These are phyloP conservation scores for Garcia nutans DNA, from an alignment of 345 rosid genomes.

Conservation along the genomic window DNA sequence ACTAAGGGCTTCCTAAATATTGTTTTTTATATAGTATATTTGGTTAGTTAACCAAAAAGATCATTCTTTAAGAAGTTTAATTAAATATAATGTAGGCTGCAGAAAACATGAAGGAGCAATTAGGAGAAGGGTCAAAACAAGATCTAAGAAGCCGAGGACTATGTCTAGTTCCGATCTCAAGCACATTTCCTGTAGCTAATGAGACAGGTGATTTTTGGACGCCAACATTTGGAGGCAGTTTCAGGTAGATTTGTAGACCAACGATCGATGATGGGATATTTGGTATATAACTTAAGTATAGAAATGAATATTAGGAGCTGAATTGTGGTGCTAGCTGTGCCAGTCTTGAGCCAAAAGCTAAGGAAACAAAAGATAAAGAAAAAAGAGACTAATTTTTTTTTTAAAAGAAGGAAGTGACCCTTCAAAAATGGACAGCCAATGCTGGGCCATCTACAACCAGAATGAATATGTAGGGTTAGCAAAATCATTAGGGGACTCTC, in stretches of 20 bases:
- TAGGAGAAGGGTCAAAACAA: constrained; percentile 8
- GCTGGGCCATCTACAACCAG: constrained; percentile 44
- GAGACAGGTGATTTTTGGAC: constrained; percentile 38
- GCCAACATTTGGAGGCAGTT: constrained; percentile 31
- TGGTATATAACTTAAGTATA: constrained; percentile 20
- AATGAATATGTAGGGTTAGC: constrained; percentile 36
- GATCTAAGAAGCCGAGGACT: constrained; percentile 34
- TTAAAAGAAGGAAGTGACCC: constrained; percentile 22
- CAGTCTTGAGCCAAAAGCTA: constrained; percentile 34
- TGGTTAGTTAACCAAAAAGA: too few species aligned
- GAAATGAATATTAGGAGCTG: constrained; percentile 29
- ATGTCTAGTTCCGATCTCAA: constrained; percentile 31
- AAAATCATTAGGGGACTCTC: constrained; percentile 38
- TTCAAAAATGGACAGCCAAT: constrained; percentile 32
- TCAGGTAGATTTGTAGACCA: constrained; percentile 20
- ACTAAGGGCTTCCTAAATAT: too few species aligned
- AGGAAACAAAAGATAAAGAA: constrained; percentile 27
- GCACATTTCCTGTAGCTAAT: constrained; percentile 33
- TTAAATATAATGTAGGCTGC: not conserved
- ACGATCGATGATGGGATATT: not conserved
- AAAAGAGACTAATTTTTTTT: not conserved
- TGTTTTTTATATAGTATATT: too few species aligned
- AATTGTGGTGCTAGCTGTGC: constrained; percentile 44
- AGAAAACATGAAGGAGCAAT: constrained; percentile 4
- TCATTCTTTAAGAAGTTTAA: not conserved